Base-by-base conservation (phyloP, 441 rosid genomes). In the Manihot esculenta region DNA sequence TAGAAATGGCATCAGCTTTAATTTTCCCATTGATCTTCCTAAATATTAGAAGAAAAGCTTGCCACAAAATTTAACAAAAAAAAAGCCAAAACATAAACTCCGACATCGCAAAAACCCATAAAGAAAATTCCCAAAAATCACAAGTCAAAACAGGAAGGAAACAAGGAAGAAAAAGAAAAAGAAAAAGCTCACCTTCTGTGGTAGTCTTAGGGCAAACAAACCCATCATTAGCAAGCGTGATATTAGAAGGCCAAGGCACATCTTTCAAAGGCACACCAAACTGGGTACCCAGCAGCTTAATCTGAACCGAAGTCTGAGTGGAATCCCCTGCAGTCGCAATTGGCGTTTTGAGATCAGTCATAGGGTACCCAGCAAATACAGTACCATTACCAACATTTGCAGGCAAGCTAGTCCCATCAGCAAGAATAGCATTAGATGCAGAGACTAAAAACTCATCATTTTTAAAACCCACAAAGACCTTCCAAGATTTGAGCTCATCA, bases 241-340 rank as follows among this genome's bases (percentile, higher is more conserved):
- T 76, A 61, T 83, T 87, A 1, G 72, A 60, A 6, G 99, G 99
- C 81, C 88, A 77, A 14, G 99, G 98, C 51, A 79, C 84, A 59
- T 1, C 65, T 24, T 86, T 91, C 18, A 86, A 78, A 45, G 82
- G 79, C 57, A 88, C 94, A 7, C 98, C 94, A 54, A 94, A 94
- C 87, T 90, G 94, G 56, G 99, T 94, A 69, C 99, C 99, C 33
- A 89, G 66, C 35, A 94, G 78, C 79, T 84, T 71, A 33, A 94
- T 82, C 77, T 84, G 89, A 13, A 84, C 94, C 68, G 82, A 77
- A 82, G 94, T 94, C 90, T 92, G 98, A 53, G 78, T 85, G 51
- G 81, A 9, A 72, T 92, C 99, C 3, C 99, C 99, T 0, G 99
- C 99, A 15, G 98, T 94, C 70, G 83, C 85, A 57, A 94, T 93